phyloP scores from a whole-genome alignment of 257 asterid genomes.

The Solanum chiquidenum region DNA sequence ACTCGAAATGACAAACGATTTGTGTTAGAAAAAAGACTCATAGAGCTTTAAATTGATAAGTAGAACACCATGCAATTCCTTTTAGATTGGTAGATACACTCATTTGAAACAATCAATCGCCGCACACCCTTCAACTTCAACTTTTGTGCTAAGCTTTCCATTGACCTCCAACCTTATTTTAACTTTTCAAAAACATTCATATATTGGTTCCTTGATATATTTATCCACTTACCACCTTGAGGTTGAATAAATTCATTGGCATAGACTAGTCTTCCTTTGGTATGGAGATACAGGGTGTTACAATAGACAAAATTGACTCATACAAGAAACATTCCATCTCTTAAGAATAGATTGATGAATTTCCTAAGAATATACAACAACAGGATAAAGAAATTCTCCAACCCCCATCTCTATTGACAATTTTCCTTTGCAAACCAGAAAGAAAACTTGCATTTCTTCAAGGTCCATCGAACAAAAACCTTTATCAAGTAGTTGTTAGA shows the following conservation, averaged over 20 bases:
- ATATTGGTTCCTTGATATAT: neutral
- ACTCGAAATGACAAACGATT: neutral
- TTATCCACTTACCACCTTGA: neutral
- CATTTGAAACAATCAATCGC: neutral
- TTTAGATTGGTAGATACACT: neutral
- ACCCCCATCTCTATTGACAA: neutral
- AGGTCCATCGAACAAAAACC: conserved; percentile 9
- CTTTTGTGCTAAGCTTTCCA: neutral
- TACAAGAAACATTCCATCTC: neutral
- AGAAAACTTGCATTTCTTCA: neutral
- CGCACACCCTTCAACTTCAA: neutral
- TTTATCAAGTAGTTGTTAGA: conserved; percentile 25
- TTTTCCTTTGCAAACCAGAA: neutral
- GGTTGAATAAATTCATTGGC: neutral
- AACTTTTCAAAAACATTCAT: neutral
- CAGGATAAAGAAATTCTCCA: neutral
- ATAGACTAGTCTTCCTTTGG: neutral
- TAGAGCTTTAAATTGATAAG: neutral
- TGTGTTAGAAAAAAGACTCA: neutral
- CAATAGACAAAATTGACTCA: neutral
- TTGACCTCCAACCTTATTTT: neutral
- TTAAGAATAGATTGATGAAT: neutral
- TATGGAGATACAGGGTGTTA: neutral
- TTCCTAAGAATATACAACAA: neutral
- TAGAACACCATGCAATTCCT: neutral